A percentile compares a stretch with the other conserved stretches of the same genome.
Conservation (phyloP, 768 basidiomycete genomes). For the Psilocybe cubensis region DNA sequence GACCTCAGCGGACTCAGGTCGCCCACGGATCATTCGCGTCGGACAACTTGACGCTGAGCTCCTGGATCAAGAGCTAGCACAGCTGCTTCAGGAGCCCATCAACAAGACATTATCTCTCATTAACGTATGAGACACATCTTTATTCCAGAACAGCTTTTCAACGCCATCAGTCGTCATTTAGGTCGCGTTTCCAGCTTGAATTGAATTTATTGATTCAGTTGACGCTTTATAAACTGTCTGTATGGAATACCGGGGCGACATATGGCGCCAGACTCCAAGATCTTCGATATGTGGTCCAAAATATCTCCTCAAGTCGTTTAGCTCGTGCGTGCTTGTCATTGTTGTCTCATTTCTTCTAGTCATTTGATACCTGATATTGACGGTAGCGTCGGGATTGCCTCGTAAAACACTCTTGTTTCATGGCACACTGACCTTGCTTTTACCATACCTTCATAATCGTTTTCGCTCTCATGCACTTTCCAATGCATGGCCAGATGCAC, state of each 20-base stretch:
- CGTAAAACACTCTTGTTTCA: constrained; percentile 65
- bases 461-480: constrained; percentile 78
- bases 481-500: constrained; percentile 89
- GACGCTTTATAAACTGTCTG: constrained; percentile 77
- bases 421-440: constrained; percentile 68
- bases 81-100: constrained; percentile 83
- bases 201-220: constrained; percentile 70
- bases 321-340: constrained; percentile 37
- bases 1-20: constrained; percentile 26
- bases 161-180: constrained; percentile 53
- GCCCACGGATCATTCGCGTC: constrained; percentile 70
- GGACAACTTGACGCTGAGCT: constrained; percentile 91
- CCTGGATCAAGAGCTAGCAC: constrained; percentile 85
- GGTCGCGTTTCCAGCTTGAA: constrained; percentile 73
- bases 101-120: constrained; percentile 68
- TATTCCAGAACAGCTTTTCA: constrained; percentile 8
- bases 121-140: constrained; percentile 49
- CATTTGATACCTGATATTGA: not conserved
- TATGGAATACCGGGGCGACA: constrained; percentile 80
- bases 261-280: constrained; percentile 88
- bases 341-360: constrained; percentile 8
- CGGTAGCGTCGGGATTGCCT: constrained; percentile 67
- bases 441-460: constrained; percentile 81
- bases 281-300: constrained; percentile 56
- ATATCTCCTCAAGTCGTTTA: constrained; percentile 21